These are phyloP conservation scores for Hypoxylon trugodes DNA, from an alignment of 495 filamentous ascomycete species.

Conservation along the genomic window DNA sequence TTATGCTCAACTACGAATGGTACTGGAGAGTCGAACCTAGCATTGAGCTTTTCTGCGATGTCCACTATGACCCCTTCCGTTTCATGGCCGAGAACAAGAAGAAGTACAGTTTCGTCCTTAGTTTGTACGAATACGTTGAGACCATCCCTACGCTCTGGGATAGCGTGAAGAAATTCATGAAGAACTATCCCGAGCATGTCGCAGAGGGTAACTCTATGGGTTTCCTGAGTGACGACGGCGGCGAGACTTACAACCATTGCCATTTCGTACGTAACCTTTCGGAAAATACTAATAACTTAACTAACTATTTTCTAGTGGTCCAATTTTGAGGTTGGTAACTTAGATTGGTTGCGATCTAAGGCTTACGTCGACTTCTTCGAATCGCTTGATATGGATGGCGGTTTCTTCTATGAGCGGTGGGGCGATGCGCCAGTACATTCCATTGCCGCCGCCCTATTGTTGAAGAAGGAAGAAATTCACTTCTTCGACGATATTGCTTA, in stretches of 20 bases:
- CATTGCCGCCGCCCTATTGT: conserved; percentile 86
- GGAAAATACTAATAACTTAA: neutral
- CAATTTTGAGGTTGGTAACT: conserved; percentile 88
- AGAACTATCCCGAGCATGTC: conserved; percentile 87
- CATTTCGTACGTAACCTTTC: conserved; percentile 77
- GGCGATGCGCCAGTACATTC: conserved; percentile 92
- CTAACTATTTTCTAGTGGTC: conserved; percentile 71
- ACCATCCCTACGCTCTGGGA: conserved; percentile 97
- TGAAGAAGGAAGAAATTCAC: conserved; percentile 92
- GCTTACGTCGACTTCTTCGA: conserved; percentile 84
- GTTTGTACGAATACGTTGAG: conserved; percentile 92
- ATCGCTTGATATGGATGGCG: conserved; percentile 79
- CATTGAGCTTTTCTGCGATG: conserved; percentile 86
- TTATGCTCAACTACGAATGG: conserved; percentile 87
- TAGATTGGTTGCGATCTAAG: conserved; percentile 83
- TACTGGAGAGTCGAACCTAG: conserved; percentile 94
- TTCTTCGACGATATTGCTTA: conserved; percentile 99
- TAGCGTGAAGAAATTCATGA: conserved; percentile 89
- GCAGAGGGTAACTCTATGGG: conserved; percentile 83
- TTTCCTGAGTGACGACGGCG: conserved; percentile 90
- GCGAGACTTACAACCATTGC: conserved; percentile 92
- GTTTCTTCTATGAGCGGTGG: conserved; percentile 95
- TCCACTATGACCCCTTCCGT: conserved; percentile 84
- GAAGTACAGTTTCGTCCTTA: conserved; percentile 90
- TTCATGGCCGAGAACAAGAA: conserved; percentile 89